Base-by-base conservation (phyloP, 2,329 filamentous ascomycete genomes). In the Ascochyta clinopodiicola region DNA sequence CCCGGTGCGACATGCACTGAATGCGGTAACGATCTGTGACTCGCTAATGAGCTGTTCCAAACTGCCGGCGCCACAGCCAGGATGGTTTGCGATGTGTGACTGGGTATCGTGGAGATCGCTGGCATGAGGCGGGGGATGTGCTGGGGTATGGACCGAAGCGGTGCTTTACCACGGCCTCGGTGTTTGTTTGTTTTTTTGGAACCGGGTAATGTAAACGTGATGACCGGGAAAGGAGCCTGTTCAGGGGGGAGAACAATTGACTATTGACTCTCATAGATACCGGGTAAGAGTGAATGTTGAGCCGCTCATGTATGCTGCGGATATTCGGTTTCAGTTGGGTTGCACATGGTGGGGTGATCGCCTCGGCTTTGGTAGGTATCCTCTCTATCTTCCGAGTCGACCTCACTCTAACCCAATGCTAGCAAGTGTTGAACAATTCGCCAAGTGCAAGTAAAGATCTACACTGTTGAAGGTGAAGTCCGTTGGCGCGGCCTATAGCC, bases 291-390 rank as follows among this genome's bases (percentile, higher is more conserved):
- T 19, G 36, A 39, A 24, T 46, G 46, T 43, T 44, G 43, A 51
- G 46, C 24, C 39, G 45, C 42, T 43, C 21, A 43, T 56, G 42
- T 42, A 40, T 34, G 47, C 31, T 43, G 45, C 43, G 24, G 31
- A 21, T 56, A 42, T 56, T 46, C 46, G 42, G 52, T 56, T 56
- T 56, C 52, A 56, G 36, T 46, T 31, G 46, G 25, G 52, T 56
- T 51, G 37, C 52, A 51, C 46, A 10, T 7, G 37, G 25, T 46
- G 46, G 42, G 31, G 46, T 13, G 46, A 46, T 17, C 37, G 31
- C 52, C 46, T 51, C 37, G 46, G 25, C 42, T 46, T 22, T 29
- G 15, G 40, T 27, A 21, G 24, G 38, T 21, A 38, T 46, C n/a
- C 52, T 42, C n/a, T 19, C n/a, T 13, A 39, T 32, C 19, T n/a